Conservation (phyloP, 2,329 filamentous ascomycete species). For the Ambrosiella cleistominuta region DNA sequence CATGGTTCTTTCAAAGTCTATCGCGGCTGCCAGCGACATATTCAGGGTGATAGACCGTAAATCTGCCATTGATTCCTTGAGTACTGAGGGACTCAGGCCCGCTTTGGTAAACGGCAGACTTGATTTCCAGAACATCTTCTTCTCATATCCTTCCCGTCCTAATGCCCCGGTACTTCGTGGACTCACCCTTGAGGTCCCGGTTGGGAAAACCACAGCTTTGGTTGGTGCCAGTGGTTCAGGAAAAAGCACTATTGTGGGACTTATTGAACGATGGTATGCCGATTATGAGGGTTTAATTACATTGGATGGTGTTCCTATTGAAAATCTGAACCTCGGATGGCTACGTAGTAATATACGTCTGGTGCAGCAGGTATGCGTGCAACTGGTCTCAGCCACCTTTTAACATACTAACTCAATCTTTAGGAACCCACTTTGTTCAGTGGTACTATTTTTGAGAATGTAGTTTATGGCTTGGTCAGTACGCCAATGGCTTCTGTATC, state of each 20-base stretch:
- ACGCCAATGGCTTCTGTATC: slow-evolving; percentile 30
- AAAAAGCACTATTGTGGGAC: slow-evolving; percentile 56
- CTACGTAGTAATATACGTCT: slow-evolving; percentile 60
- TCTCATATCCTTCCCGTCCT: slow-evolving; percentile 40
- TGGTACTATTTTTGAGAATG: slow-evolving; percentile 61
- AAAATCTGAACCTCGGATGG: slow-evolving; percentile 50
- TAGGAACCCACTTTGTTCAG: slow-evolving; percentile 47
- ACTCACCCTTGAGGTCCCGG: slow-evolving; percentile 26
- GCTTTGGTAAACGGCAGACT: slow-evolving; percentile 25
- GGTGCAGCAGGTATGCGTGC: slow-evolving; percentile 56
- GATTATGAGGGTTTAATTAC: slow-evolving; percentile 46
- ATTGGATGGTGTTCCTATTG: slow-evolving; percentile 47
- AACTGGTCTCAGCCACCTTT: background rate
- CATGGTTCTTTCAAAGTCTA: slow-evolving; percentile 28
- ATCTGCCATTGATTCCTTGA: slow-evolving; percentile 27
- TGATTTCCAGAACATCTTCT: slow-evolving; percentile 29
- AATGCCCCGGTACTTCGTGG: slow-evolving; percentile 28
- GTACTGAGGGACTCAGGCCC: slow-evolving; percentile 20
- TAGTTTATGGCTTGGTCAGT: slow-evolving; percentile 47
- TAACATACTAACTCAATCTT: background rate
- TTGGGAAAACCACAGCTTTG: slow-evolving; percentile 33
- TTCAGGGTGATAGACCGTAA: slow-evolving; percentile 31
- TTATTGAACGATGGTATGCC: slow-evolving; percentile 63
- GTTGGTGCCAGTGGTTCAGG: slow-evolving; percentile 41
- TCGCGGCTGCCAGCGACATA: slow-evolving; percentile 28